Percentiles rank a stretch among this genome's conserved stretches.
phyloP scores from a whole-genome alignment of 768 basidiomycete species.

The Trametes cubensis region DNA sequence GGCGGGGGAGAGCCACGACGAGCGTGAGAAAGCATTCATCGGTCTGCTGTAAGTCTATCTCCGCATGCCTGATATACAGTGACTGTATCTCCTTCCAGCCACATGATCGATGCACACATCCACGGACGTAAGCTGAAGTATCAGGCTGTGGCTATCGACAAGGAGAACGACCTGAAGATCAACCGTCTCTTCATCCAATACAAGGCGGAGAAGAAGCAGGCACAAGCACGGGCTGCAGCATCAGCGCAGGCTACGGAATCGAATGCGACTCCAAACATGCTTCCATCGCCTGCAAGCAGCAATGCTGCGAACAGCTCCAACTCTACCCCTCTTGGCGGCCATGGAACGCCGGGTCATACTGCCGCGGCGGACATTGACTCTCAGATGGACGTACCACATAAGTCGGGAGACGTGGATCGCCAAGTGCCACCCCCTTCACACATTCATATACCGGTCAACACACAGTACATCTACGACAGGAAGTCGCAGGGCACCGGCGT shows the following conservation, averaged over 20 bases:
- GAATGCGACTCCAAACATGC: constrained; percentile 58
- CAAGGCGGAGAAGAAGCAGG: constrained; percentile 23
- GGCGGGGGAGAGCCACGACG: constrained; percentile 47
- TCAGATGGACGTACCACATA: constrained; percentile 6
- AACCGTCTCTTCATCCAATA: constrained; percentile 14
- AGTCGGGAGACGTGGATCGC: constrained; percentile 32
- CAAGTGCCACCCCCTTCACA: constrained; percentile 20
- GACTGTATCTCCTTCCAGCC: constrained; percentile 46
- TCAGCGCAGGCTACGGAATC: constrained; percentile 12
- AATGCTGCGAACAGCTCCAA: constrained; percentile 67
- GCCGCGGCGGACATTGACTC: constrained; percentile 22
- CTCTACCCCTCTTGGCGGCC: constrained; percentile 71
- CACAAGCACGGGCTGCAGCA: constrained; percentile 6
- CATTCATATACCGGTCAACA: constrained; percentile 28
- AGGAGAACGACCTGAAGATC: constrained; percentile 21
- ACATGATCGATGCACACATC: constrained; percentile 80
- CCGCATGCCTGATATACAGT: constrained; percentile 1
- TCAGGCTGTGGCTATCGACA: constrained; percentile 35
- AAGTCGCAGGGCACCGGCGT: constrained; percentile 23
- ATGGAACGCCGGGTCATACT: constrained; percentile 46
- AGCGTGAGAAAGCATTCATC: constrained; percentile 61
- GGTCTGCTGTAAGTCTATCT: constrained; percentile 73
- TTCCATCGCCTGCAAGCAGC: constrained; percentile 77
- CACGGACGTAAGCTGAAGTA: constrained; percentile 54
- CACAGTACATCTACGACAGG: constrained; percentile 12